Evolutionary conservation across 306 rosid species (phyloP).

Genomic region (Inga oerstediana): DNA sequence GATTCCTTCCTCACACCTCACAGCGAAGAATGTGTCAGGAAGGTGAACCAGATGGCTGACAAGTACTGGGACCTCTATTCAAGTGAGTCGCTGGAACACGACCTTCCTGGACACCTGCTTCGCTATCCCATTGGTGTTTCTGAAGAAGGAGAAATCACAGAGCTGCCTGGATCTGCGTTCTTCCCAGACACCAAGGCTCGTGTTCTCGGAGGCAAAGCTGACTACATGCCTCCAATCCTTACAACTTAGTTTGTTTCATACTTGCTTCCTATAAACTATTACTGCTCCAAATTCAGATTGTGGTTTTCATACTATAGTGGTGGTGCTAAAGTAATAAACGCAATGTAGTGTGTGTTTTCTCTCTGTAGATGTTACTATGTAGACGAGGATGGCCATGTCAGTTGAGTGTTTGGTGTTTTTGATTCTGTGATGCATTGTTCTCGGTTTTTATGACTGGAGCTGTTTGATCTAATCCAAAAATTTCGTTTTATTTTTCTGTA

Average conservation of each 20-base stretch:
- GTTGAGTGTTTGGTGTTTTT: constrained; percentile 21
- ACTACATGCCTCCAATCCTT: constrained; percentile 75
- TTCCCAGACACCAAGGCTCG: constrained; percentile 82
- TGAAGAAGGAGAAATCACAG: constrained; percentile 52
- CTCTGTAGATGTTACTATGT: constrained; percentile 13
- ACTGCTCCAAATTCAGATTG: constrained; percentile 25
- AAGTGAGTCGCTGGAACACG: constrained; percentile 57
- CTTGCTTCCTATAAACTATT: constrained; percentile 7
- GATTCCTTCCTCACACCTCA: constrained; percentile 53
- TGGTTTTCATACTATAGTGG: constrained; percentile 19
- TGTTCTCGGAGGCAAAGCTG: constrained; percentile 62
- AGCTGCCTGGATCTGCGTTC: constrained; percentile 62
- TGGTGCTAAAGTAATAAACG: constrained; percentile 29
- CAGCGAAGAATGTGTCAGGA: constrained; percentile 53
- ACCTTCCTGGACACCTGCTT: constrained; percentile 76
- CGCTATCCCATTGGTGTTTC: constrained; percentile 62
- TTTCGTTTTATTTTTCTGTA: background rate
- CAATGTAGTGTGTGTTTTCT: constrained; percentile 25
- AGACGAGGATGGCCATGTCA: constrained; percentile 27
- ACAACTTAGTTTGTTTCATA: constrained; percentile 53
- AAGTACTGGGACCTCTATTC: constrained; percentile 75
- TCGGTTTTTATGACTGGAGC: constrained; percentile 20
- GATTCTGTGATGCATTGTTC: constrained; percentile 15
- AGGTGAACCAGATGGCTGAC: constrained; percentile 69
- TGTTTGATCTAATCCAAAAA: background rate